phyloP scores from a whole-genome alignment of 2,329 filamentous ascomycete species.

The Apiospora marii region DNA sequence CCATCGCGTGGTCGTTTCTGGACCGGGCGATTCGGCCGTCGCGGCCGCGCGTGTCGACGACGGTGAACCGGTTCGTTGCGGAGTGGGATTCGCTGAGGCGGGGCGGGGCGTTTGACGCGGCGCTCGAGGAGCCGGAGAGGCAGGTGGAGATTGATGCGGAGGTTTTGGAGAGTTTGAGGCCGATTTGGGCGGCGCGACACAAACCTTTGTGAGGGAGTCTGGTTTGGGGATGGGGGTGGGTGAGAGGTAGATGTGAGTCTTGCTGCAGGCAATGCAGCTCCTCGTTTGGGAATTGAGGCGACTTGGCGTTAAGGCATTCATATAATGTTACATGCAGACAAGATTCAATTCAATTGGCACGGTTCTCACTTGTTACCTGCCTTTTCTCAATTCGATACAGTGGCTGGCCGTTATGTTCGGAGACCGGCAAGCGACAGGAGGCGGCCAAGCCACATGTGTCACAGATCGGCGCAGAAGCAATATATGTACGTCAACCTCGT shows the following conservation, averaged over 20 bases:
- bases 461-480: slow-evolving; percentile 3
- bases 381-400: slow-evolving; percentile 22
- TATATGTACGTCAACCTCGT: not conserved
- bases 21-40: slow-evolving; percentile 36
- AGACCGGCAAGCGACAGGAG: not conserved
- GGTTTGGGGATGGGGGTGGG: not conserved
- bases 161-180: not conserved
- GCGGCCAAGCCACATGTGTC: not conserved
- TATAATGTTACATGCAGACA: not conserved
- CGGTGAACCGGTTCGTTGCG: slow-evolving; percentile 33
- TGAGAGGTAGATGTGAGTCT: too few relatives aligned
- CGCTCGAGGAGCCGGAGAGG: slow-evolving; percentile 30
- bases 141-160: slow-evolving; percentile 26
- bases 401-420: not conserved
- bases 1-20: slow-evolving; percentile 40
- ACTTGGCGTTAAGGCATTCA: not conserved
- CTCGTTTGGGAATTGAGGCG: not conserved
- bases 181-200: not conserved
- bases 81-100: slow-evolving; percentile 31
- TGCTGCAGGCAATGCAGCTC: not conserved
- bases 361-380: not conserved
- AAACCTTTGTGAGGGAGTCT: slow-evolving; percentile 24
- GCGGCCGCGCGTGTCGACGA: slow-evolving; percentile 29
- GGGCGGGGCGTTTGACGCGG: slow-evolving; percentile 32
- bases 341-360: not conserved